phyloP scores from a whole-genome alignment of 345 rosid genomes.

The Anastatica hierochuntica region DNA sequence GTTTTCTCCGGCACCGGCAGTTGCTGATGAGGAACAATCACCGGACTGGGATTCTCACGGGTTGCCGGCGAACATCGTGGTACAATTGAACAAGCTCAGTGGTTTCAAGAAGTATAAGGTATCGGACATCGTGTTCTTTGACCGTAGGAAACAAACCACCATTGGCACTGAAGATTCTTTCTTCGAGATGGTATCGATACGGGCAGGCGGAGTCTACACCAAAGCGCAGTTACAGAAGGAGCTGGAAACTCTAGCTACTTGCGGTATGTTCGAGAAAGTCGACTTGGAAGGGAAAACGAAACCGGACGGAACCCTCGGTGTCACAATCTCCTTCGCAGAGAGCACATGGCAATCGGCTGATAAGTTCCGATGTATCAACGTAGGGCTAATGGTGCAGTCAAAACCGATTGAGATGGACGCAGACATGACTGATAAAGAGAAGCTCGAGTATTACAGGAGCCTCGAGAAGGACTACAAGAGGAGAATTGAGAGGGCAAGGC shows the following conservation, averaged over 20 bases:
- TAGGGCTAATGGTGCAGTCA: constrained; percentile 76
- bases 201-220: constrained; percentile 78
- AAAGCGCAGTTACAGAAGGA: constrained; percentile 77
- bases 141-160: constrained; percentile 44
- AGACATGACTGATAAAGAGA: constrained; percentile 97
- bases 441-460: constrained; percentile 64
- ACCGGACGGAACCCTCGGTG: constrained; percentile 62
- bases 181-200: constrained; percentile 89
- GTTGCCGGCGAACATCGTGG: constrained; percentile 70
- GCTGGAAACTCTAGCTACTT: constrained; percentile 79
- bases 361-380: constrained; percentile 79
- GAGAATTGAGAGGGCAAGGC: constrained; percentile 72
- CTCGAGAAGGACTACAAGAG: constrained; percentile 86
- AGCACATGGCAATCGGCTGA: constrained; percentile 94
- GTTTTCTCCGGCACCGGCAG: constrained; percentile 44
- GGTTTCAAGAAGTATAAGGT: constrained; percentile 79
- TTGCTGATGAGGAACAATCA: constrained; percentile 66
- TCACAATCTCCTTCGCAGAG: constrained; percentile 68
- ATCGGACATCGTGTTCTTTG: constrained; percentile 75
- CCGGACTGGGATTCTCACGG: constrained; percentile 91
- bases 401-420: constrained; percentile 83
- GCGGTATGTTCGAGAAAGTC: constrained; percentile 97
- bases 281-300: constrained; percentile 83
- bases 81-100: constrained; percentile 76
- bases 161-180: constrained; percentile 87